Percentiles rank a stretch among this genome's conserved stretches.
Conservation (phyloP, 108 stramenopile genomes). For the Hondaea fermentalgiana region DNA sequence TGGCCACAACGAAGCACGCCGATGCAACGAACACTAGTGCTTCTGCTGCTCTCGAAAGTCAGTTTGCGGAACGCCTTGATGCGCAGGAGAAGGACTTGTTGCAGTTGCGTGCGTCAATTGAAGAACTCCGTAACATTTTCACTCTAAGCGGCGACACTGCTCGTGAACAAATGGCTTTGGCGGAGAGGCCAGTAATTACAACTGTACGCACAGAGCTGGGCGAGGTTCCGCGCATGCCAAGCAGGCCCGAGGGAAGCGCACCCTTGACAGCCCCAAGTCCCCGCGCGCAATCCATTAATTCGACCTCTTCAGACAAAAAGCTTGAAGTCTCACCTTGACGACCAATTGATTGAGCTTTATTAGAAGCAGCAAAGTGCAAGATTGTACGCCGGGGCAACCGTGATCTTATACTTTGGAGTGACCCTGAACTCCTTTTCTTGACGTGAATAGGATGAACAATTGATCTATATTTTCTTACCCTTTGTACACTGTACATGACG, state of each 20-base stretch:
- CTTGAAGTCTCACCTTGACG: no score
- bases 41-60: background rate
- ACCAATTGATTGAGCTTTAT: no score
- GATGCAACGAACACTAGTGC: background rate
- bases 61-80: background rate
- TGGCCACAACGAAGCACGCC: background rate
- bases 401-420: no score
- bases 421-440: no score
- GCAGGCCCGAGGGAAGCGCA: background rate
- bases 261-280: background rate
- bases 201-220: background rate
- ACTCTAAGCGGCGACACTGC: no score
- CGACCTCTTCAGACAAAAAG: no score
- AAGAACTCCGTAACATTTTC: background rate
- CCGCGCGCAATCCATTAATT: no score
- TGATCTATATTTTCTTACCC: no score
- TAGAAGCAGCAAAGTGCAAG: no score
- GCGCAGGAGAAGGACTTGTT: background rate
- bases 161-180: background rate
- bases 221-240: background rate
- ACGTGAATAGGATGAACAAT: no score
- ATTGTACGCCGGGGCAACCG: no score
- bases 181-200: background rate
- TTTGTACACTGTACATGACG: no score
- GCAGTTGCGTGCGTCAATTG: background rate